Conservation (phyloP, 2,329 filamentous ascomycete species). For the Fusarium pilosicola region DNA sequence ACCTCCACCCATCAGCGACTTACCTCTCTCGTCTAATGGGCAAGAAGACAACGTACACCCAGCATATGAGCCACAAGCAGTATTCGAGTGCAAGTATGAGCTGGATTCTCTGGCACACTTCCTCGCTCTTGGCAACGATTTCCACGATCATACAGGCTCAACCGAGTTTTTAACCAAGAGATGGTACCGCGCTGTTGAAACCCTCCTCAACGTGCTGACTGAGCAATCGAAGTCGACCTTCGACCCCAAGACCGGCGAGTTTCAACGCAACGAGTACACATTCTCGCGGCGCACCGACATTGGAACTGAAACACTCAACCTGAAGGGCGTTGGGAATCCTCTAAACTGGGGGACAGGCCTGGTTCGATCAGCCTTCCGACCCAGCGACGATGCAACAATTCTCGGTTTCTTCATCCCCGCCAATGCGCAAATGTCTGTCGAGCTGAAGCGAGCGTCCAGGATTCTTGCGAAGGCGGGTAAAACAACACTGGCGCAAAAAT, state of each 20-base stretch:
- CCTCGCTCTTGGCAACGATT: slow-evolving; percentile 85
- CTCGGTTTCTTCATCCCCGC: slow-evolving; percentile 94
- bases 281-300: slow-evolving; percentile 83
- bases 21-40: slow-evolving; percentile 78
- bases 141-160: slow-evolving; percentile 81
- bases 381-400: slow-evolving; percentile 94
- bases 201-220: slow-evolving; percentile 76
- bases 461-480: slow-evolving; percentile 73
- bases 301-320: slow-evolving; percentile 89
- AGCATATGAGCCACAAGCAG: slow-evolving; percentile 80
- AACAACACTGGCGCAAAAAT: slow-evolving; percentile 59
- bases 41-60: slow-evolving; percentile 89
- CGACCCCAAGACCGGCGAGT: slow-evolving; percentile 70
- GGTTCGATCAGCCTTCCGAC: slow-evolving; percentile 90
- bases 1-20: slow-evolving; percentile 83
- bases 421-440: slow-evolving; percentile 95
- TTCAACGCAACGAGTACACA: slow-evolving; percentile 80
- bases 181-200: slow-evolving; percentile 83
- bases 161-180: slow-evolving; percentile 80
- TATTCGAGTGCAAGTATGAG: slow-evolving; percentile 99
- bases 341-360: slow-evolving; percentile 85
- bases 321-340: slow-evolving; percentile 90
- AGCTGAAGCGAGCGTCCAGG: slow-evolving; percentile 78
- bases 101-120: slow-evolving; percentile 95
- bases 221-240: slow-evolving; percentile 87